Percentiles rank a stretch among this genome's conserved stretches.
Conservation (phyloP, 2,329 filamentous ascomycete genomes). For the Alternaria brassicicola region DNA sequence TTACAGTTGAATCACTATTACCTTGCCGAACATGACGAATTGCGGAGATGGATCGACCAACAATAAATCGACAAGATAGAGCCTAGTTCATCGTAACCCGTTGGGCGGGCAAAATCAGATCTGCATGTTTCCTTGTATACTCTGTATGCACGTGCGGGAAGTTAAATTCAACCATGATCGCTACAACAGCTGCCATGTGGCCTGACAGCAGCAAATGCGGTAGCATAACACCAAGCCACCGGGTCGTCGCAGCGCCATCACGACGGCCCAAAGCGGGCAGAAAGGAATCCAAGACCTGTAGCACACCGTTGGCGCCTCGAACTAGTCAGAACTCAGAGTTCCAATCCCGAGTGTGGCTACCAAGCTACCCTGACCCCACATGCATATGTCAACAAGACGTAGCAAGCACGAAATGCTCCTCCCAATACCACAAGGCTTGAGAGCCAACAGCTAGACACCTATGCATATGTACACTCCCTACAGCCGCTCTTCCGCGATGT, state of each 20-base stretch:
- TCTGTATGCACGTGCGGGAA: neutral
- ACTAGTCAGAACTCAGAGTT: neutral
- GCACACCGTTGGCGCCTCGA: neutral
- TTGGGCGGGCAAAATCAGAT: neutral
- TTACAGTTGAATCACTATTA: neutral
- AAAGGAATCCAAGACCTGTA: neutral
- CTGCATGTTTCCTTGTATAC: neutral
- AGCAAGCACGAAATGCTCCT: neutral
- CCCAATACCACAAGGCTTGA: neutral
- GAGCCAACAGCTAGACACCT: neutral
- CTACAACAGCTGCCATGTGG: neutral
- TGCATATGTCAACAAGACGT: conserved; percentile 1
- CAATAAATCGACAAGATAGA: neutral
- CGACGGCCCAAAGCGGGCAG: neutral
- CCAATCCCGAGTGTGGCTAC: neutral
- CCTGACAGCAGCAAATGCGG: neutral
- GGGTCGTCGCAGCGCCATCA: neutral
- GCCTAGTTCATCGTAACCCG: neutral
- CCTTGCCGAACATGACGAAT: neutral
- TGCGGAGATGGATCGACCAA: neutral
- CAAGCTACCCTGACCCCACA: neutral
- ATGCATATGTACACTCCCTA: neutral
- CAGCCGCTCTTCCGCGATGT: neutral
- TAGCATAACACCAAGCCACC: neutral
- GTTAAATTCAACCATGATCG: neutral